Evolutionary conservation across 2,329 filamentous ascomycete species (phyloP).

Genomic region (Cadophora sp.): DNA sequence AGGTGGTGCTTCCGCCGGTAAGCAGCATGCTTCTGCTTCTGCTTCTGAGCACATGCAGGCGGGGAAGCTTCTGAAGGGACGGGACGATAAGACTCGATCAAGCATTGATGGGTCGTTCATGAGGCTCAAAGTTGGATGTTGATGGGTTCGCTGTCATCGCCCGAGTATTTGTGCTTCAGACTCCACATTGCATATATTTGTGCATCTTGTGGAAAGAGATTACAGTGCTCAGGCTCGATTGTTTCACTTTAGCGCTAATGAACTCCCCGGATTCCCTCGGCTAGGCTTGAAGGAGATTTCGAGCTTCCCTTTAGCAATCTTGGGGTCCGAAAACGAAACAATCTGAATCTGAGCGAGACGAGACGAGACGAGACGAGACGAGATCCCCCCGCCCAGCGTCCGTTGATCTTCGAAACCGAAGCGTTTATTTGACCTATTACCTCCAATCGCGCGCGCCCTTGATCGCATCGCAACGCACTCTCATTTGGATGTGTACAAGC

Average conservation of each 20-base stretch:
- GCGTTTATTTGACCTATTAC: constrained; percentile 33
- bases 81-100: not conserved
- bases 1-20: constrained; percentile 10
- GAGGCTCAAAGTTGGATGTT: constrained; percentile 17
- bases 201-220: not conserved
- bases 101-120: not conserved
- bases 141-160: constrained; percentile 20
- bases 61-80: constrained; percentile 9
- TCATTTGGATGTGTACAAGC: constrained; percentile 8
- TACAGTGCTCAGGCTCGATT: constrained; percentile 11
- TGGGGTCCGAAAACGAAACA: constrained; percentile 14
- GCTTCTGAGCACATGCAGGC: not conserved
- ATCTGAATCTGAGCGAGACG: not conserved
- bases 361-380: too few species aligned
- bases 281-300: constrained; percentile 9
- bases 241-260: constrained; percentile 37
- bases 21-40: not conserved
- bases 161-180: constrained; percentile 22
- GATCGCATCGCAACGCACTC: not conserved
- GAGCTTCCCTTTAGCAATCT: not conserved
- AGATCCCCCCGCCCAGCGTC: not conserved
- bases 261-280: constrained; percentile 29
- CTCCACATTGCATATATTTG: constrained; percentile 26
- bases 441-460: constrained; percentile 12
- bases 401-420: constrained; percentile 19